These are phyloP conservation scores for Penicillium sp. DNA, from an alignment of 2,329 filamentous ascomycete species.

Conservation along the genomic window DNA sequence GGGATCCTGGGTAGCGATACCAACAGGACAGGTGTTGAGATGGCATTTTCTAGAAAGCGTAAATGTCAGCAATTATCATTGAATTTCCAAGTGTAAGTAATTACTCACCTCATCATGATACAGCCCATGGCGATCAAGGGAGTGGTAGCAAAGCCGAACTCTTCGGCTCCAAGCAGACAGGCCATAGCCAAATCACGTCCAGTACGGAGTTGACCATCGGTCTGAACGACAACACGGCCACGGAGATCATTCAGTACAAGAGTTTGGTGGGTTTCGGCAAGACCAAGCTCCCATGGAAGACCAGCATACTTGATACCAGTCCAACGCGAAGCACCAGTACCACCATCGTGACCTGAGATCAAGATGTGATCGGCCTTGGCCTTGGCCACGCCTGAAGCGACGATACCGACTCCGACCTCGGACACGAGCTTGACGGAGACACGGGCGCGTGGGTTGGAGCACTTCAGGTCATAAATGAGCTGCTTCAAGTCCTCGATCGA, in stretches of 20 bases:
- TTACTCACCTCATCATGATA: conserved; percentile 68
- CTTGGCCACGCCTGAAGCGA: conserved; percentile 94
- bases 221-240: conserved; percentile 92
- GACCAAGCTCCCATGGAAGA: conserved; percentile 92
- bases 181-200: conserved; percentile 92
- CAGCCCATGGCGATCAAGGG: conserved; percentile 96
- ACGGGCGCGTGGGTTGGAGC: conserved; percentile 83
- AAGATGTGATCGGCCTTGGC: conserved; percentile 95
- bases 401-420: conserved; percentile 94
- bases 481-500: conserved; percentile 98
- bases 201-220: conserved; percentile 87
- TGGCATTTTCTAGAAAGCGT: conserved; percentile 24
- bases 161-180: conserved; percentile 91
- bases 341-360: conserved; percentile 94
- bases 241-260: conserved; percentile 91
- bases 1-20: conserved; percentile 94
- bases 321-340: conserved; percentile 93
- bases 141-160: conserved; percentile 94
- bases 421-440: conserved; percentile 97
- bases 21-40: conserved; percentile 77
- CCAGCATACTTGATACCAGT: conserved; percentile 96
- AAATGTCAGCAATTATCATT: neutral
- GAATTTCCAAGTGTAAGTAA: neutral
- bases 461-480: conserved; percentile 95
- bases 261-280: conserved; percentile 95